Percentiles rank a stretch among this genome's conserved stretches.
These are phyloP conservation scores for Exophiala dermatitidis DNA, from an alignment of 2,329 filamentous ascomycete genomes.

Conservation along the genomic window DNA sequence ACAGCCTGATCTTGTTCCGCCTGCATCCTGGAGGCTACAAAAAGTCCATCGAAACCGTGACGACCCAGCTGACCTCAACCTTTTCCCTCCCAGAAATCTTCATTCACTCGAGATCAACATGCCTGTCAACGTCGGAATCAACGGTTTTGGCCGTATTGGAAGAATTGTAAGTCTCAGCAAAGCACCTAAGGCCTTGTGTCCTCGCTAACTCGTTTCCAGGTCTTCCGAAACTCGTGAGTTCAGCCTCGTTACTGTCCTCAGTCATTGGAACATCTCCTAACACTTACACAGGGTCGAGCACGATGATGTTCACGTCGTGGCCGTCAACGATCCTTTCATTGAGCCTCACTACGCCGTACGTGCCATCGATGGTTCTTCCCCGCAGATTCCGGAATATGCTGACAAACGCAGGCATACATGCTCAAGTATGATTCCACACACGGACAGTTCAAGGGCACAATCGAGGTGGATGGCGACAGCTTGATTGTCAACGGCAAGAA, in stretches of 20 bases:
- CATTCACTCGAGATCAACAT: conserved; percentile 37
- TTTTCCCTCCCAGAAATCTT: conserved; percentile 7
- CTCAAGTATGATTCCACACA: conserved; percentile 98
- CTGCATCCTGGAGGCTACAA: conserved; percentile 1
- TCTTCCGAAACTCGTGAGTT: conserved; percentile 91
- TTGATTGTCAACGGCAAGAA: conserved; percentile 90
- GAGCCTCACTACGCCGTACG: conserved; percentile 94
- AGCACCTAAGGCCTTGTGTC: conserved; percentile 5
- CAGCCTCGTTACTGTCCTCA: conserved; percentile 9
- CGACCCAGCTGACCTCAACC: conserved; percentile 9
- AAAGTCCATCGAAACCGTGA: conserved; percentile 2
- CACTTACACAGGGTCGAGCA: conserved; percentile 60
- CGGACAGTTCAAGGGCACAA: conserved; percentile 89
- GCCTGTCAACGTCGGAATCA: conserved; percentile 82
- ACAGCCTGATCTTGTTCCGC: conserved; percentile 1
- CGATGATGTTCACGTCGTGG: conserved; percentile 81
- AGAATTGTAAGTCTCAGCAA: conserved; percentile 58
- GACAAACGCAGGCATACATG: conserved; percentile 77
- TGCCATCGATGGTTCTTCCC: conserved; percentile 29
- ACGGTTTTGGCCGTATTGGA: conserved; percentile 99
- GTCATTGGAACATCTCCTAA: conserved; percentile 25
- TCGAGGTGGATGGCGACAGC: conserved; percentile 64
- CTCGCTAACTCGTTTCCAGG: conserved; percentile 37
- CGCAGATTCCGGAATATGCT: neutral
- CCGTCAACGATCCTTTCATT: conserved; percentile 99